Conservation (phyloP, 306 rosid species). For the Sophora flavescens region DNA sequence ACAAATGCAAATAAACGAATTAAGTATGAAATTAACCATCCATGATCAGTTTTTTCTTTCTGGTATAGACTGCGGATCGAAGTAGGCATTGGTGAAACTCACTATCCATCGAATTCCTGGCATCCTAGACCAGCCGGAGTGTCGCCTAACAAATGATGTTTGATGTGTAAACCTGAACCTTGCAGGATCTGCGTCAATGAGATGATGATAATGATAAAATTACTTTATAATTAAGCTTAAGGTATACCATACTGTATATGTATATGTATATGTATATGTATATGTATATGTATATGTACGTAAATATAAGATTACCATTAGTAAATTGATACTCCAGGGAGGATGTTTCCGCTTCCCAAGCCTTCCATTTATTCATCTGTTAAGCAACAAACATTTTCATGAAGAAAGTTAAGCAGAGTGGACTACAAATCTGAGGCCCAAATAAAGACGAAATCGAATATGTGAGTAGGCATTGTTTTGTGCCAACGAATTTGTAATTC, state of each 20-base stretch:
- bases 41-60: not conserved
- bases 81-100: slow-evolving; percentile 39
- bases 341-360: slow-evolving; percentile 76
- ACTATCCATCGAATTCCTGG: slow-evolving; percentile 76
- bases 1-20: not conserved
- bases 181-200: slow-evolving; percentile 59
- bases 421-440: not conserved
- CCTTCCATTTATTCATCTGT: slow-evolving; percentile 76
- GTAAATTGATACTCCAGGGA: slow-evolving; percentile 72
- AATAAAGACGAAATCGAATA: no score
- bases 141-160: slow-evolving; percentile 74
- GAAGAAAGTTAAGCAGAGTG: not conserved
- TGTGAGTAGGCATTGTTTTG: no score
- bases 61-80: not conserved
- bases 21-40: not conserved
- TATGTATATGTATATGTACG: no score
- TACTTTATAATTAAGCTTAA: not conserved
- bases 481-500: no score
- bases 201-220: not conserved
- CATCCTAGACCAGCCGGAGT: slow-evolving; percentile 63
- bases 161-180: slow-evolving; percentile 77
- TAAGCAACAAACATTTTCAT: not conserved
- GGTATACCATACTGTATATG: no score
- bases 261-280: no score
- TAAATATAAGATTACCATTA: slow-evolving; percentile 59